Percentiles rank a stretch among this genome's conserved stretches.
These are phyloP conservation scores for Aureobasidium sp. DNA, from an alignment of 2,329 filamentous ascomycete genomes.

Conservation along the genomic window DNA sequence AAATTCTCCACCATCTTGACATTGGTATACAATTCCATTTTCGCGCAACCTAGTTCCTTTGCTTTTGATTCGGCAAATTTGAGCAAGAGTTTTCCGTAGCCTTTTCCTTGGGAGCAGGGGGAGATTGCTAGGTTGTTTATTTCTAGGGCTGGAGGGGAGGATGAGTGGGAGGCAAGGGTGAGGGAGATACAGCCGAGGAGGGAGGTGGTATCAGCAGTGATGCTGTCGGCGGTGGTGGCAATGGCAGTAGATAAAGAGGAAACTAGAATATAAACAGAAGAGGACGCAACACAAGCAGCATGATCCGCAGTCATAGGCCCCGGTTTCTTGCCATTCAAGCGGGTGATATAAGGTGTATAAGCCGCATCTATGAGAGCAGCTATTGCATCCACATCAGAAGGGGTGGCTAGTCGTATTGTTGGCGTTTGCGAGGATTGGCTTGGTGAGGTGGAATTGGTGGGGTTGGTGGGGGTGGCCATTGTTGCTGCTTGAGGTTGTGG, in stretches of 20 bases:
- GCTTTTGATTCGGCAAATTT: background rate
- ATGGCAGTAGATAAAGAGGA: background rate
- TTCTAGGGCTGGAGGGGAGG: background rate
- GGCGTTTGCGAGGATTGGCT: background rate
- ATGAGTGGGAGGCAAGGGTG: fast-evolving
- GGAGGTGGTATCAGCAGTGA: too few relatives aligned
- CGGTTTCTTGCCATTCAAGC: background rate
- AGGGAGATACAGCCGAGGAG: background rate
- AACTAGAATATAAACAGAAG: background rate
- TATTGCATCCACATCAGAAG: background rate
- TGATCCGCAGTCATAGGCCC: conserved; percentile 1
- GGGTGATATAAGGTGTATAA: background rate
- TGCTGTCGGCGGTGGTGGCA: background rate
- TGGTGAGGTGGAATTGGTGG: background rate
- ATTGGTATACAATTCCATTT: conserved; percentile 1
- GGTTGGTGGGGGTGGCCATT: background rate
- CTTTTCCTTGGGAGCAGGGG: background rate
- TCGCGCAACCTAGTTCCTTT: background rate
- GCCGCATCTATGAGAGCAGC: background rate
- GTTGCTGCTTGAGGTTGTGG: too few relatives aligned
- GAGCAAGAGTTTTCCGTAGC: background rate
- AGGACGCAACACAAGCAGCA: background rate
- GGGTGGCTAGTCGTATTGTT: background rate
- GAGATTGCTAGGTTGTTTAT: background rate
- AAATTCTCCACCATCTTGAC: conserved; percentile 12